phyloP scores from a whole-genome alignment of 2,329 filamentous ascomycete genomes.

The Venturia pyrina region DNA sequence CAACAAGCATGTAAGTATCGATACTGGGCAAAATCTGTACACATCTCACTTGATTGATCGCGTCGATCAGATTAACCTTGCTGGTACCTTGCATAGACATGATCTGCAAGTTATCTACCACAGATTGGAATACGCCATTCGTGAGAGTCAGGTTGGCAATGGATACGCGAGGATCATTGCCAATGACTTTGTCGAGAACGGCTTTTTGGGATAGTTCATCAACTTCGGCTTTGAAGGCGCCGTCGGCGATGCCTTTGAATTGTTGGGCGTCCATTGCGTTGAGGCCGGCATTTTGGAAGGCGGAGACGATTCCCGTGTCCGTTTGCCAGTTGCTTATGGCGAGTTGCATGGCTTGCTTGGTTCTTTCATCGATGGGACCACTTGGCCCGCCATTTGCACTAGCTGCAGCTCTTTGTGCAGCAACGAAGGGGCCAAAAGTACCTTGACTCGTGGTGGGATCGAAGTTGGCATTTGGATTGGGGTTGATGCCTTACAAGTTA shows the following conservation, averaged over 20 bases:
- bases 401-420: background rate
- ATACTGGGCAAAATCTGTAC: slow-evolving; percentile 13
- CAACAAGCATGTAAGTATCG: slow-evolving; percentile 14
- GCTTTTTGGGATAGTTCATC: slow-evolving; percentile 30
- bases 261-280: slow-evolving; percentile 24
- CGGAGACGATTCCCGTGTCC: slow-evolving; percentile 29
- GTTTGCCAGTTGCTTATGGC: slow-evolving; percentile 28
- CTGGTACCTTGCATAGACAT: slow-evolving; percentile 24
- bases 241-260: slow-evolving; percentile 27
- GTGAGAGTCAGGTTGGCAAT: slow-evolving; percentile 28
- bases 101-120: slow-evolving; percentile 28
- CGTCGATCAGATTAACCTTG: slow-evolving; percentile 9
- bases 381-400: slow-evolving; percentile 12
- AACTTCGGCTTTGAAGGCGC: slow-evolving; percentile 28
- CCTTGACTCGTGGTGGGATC: slow-evolving; percentile 12
- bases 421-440: slow-evolving; percentile 11
- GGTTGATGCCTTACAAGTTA: slow-evolving; percentile 7
- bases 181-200: slow-evolving; percentile 16
- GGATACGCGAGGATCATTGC: slow-evolving; percentile 19
- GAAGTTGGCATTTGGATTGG: slow-evolving; percentile 13
- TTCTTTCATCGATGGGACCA: slow-evolving; percentile 5
- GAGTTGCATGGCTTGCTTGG: slow-evolving; percentile 12
- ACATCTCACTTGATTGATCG: slow-evolving; percentile 14
- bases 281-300: slow-evolving; percentile 26
- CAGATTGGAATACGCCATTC: slow-evolving; percentile 28